Evolutionary conservation across 1,284 basidiomycete genomes (phyloP).

Genomic region (Wallemia mellicola): DNA sequence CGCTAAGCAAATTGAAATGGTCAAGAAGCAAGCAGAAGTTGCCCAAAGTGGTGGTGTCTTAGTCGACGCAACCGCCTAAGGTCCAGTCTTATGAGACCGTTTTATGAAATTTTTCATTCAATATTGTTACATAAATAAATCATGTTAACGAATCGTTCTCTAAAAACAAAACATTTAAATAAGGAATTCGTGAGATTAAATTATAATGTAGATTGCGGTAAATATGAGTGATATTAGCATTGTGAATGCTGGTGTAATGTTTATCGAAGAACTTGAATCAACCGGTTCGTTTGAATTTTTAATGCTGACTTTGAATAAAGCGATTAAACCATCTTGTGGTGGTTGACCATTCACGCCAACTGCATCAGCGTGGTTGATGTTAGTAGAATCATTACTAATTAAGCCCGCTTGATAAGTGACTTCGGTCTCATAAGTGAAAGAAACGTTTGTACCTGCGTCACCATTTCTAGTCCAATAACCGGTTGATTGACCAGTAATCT

Average conservation of each 20-base stretch:
- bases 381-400: background rate
- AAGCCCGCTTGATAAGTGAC: background rate
- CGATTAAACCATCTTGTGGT: background rate
- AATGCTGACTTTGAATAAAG: background rate
- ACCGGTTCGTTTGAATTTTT: background rate
- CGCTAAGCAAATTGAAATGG: constrained; percentile 1
- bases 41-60: background rate
- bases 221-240: too few relatives aligned
- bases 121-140: background rate
- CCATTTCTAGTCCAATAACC: background rate
- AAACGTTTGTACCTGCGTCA: background rate
- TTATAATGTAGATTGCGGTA: too few relatives aligned
- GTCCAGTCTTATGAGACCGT: background rate
- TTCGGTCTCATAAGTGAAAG: background rate
- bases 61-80: background rate
- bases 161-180: too few relatives aligned
- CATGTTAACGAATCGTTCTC: background rate
- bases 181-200: too few relatives aligned
- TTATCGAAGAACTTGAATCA: too few relatives aligned
- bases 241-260: too few relatives aligned
- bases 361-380: background rate
- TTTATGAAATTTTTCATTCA: background rate
- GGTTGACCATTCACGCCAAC: background rate
- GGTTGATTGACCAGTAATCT: background rate
- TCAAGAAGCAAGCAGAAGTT: background rate